phyloP scores from a whole-genome alignment of 495 filamentous ascomycete genomes.

The Xylaria castorea region DNA sequence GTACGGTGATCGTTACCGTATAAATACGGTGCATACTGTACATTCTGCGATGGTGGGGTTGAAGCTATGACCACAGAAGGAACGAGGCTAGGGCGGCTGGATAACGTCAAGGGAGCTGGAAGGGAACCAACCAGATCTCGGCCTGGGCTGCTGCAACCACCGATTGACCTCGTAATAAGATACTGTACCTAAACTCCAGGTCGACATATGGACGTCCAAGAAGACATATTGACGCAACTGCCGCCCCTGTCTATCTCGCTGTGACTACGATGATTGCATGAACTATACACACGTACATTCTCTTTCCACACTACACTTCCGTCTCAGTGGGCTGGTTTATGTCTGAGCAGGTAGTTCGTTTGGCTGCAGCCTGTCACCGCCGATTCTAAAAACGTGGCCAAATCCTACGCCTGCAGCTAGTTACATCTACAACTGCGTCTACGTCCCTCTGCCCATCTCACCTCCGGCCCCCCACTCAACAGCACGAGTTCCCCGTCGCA shows the following conservation, averaged over 20 bases:
- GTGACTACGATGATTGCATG: constrained; percentile 18
- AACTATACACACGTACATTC: constrained; percentile 4
- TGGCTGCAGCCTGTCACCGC: constrained; percentile 28
- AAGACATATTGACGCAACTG: constrained; percentile 2
- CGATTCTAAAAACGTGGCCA: constrained; percentile 30
- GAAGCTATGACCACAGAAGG: constrained; percentile 24
- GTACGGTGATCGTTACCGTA: neutral
- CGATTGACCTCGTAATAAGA: neutral
- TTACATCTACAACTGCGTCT: neutral
- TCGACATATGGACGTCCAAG: neutral
- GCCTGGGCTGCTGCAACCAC: neutral
- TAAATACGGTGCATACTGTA: neutral
- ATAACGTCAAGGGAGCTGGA: neutral
- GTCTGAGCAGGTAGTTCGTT: neutral
- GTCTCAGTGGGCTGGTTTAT: neutral
- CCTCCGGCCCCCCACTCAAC: neutral
- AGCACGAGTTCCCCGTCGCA: neutral
- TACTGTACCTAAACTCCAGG: neutral
- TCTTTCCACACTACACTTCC: neutral
- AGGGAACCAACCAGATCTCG: constrained; percentile 17
- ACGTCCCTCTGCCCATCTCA: neutral
- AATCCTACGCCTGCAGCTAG: constrained; percentile 14
- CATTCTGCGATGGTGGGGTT: neutral
- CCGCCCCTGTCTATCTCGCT: neutral
- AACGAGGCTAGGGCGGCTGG: constrained; percentile 9